phyloP scores from a whole-genome alignment of 352 stramenopile genomes.

The Globisporangium yorkense region DNA sequence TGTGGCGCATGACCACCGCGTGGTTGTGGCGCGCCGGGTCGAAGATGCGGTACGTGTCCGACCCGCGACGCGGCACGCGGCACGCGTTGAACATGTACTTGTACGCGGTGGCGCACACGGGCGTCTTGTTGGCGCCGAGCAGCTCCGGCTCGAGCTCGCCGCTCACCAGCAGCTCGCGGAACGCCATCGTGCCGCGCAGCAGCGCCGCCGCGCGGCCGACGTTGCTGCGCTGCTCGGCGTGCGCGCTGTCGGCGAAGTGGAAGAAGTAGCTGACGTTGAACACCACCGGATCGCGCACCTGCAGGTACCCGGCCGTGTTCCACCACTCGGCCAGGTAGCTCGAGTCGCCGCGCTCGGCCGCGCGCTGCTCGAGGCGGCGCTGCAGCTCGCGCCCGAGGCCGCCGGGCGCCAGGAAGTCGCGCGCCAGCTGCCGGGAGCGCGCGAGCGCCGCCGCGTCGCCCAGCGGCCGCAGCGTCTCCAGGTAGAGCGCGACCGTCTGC shows the following conservation, averaged over 20 bases:
- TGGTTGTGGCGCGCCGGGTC: slow-evolving; percentile 82
- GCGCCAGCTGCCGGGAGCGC: slow-evolving; percentile 54
- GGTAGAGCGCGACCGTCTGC: slow-evolving; percentile 88
- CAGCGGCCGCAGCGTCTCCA: slow-evolving; percentile 87
- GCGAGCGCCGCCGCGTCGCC: slow-evolving; percentile 67
- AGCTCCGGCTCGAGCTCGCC: slow-evolving; percentile 85
- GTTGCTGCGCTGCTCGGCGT: slow-evolving; percentile 53
- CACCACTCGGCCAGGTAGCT: slow-evolving; percentile 75
- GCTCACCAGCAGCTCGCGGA: slow-evolving; percentile 84
- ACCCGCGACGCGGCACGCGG: slow-evolving; percentile 76
- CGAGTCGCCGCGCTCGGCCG: slow-evolving; percentile 51
- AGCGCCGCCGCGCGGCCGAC: slow-evolving; percentile 74
- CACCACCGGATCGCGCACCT: slow-evolving; percentile 73
- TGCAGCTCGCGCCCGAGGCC: slow-evolving; percentile 77
- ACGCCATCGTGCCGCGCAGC: slow-evolving; percentile 82
- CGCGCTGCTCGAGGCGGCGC: slow-evolving; percentile 49
- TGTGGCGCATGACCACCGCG: slow-evolving; percentile 85
- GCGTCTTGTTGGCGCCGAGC: slow-evolving; percentile 86
- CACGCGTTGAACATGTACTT: slow-evolving; percentile 96
- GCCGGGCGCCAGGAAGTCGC: slow-evolving; percentile 51
- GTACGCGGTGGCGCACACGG: slow-evolving; percentile 89
- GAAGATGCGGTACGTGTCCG: slow-evolving; percentile 87
- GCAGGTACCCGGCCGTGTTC: slow-evolving; percentile 73
- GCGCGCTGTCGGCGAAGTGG: slow-evolving; percentile 62
- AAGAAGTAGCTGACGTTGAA: slow-evolving; percentile 92